Evolutionary conservation across 495 filamentous ascomycete species (phyloP).

Genomic region (Penicillium egyptiacum): DNA sequence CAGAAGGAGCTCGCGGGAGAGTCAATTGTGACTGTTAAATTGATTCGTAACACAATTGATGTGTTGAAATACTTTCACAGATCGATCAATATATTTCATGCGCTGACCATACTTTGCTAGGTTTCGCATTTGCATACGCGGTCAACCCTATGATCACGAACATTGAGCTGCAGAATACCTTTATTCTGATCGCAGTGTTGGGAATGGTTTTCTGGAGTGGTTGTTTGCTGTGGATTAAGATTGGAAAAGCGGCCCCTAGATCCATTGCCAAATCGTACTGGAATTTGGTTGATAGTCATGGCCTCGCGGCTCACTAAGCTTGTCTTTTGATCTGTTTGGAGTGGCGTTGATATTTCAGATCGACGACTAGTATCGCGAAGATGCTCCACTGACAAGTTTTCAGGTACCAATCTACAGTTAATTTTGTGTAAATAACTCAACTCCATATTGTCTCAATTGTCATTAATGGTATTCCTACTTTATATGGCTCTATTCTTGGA

Average conservation of each 20-base stretch:
- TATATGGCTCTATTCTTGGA: too few species aligned
- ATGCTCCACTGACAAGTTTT: too few species aligned
- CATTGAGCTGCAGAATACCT: conserved; percentile 7
- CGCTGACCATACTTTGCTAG: not conserved
- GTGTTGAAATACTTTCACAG: not conserved
- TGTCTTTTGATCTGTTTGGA: not conserved
- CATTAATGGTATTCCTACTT: too few species aligned
- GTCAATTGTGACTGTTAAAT: conserved; percentile 54
- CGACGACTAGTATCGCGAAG: too few species aligned
- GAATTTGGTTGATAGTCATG: conserved; percentile 1
- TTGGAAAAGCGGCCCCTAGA: not conserved
- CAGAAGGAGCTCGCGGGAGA: conserved; percentile 51
- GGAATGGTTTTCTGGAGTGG: conserved; percentile 4
- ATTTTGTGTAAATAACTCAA: too few species aligned
- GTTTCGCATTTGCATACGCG: conserved; percentile 3
- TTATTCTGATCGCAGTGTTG: conserved; percentile 1
- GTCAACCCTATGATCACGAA: conserved; percentile 3
- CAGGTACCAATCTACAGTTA: too few species aligned
- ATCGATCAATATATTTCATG: not conserved
- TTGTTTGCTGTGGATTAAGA: conserved; percentile 3
- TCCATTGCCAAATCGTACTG: conserved; percentile 4
- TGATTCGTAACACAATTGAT: conserved; percentile 58
- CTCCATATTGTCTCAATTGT: too few species aligned
- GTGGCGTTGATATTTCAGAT: too few species aligned
- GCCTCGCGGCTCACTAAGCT: conserved; percentile 1